Percentiles rank a stretch among this genome's conserved stretches.
These are phyloP conservation scores for Zygoascus biomembranicola DNA, from an alignment of 805 yeast genomes.

Conservation along the genomic window DNA sequence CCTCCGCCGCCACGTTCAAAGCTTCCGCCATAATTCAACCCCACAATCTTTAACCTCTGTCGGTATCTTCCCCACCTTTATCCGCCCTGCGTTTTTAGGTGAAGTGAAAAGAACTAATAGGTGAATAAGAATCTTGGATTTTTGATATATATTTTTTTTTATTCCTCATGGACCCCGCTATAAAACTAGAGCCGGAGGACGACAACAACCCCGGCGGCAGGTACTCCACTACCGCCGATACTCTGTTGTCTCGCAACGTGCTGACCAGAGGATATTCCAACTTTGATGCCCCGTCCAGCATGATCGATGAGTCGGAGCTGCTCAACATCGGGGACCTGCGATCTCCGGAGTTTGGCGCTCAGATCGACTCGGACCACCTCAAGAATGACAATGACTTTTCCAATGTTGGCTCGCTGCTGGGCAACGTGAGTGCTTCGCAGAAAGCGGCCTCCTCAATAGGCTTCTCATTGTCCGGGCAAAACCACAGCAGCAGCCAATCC, in stretches of 20 bases:
- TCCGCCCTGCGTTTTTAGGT: too few species aligned
- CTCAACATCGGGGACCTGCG: constrained; percentile 19
- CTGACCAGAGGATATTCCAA: background rate
- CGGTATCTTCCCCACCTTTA: too few species aligned
- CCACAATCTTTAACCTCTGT: too few species aligned
- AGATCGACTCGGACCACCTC: constrained; percentile 3
- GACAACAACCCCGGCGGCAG: background rate
- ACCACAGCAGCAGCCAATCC: background rate
- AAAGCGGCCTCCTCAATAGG: constrained; percentile 11
- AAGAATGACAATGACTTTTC: background rate
- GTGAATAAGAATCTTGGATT: too few species aligned
- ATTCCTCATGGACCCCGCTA: background rate
- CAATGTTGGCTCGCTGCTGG: background rate
- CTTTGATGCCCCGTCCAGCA: constrained; percentile 8
- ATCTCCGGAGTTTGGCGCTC: constrained; percentile 12
- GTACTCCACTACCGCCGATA: background rate
- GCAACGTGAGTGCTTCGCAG: background rate
- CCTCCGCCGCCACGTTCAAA: too few species aligned
- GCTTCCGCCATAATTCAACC: too few species aligned
- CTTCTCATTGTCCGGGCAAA: constrained; percentile 4
- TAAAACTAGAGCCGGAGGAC: constrained; percentile 1
- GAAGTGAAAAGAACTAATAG: too few species aligned
- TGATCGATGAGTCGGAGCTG: constrained; percentile 20
- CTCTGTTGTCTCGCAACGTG: background rate
- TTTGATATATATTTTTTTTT: too few species aligned